Conservation (phyloP, 768 basidiomycete species). For the Omphalotus guepiniiformis region DNA sequence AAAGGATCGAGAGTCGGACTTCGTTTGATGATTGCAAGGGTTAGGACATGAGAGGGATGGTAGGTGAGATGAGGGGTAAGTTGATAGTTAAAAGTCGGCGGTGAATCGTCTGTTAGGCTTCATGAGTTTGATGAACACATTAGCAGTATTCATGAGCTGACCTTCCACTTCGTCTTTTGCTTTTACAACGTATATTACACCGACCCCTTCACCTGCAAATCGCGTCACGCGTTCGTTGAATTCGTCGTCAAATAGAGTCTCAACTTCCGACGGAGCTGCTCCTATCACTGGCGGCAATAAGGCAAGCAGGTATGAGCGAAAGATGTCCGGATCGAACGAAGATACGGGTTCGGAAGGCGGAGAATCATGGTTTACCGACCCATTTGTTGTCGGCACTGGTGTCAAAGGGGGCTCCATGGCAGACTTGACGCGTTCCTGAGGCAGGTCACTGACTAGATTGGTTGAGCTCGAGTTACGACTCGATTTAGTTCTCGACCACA, state of each 20-base stretch:
- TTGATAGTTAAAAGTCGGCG: conserved; percentile 59
- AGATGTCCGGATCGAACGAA: conserved; percentile 59
- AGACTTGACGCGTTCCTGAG: conserved; percentile 1
- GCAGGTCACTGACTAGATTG: background rate
- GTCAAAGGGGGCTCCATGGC: background rate
- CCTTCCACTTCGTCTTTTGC: conserved; percentile 71
- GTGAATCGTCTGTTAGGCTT: conserved; percentile 52
- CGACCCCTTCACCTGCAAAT: conserved; percentile 73
- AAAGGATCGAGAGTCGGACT: conserved; percentile 75
- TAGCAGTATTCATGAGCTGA: conserved; percentile 23
- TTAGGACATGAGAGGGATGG: conserved; percentile 74
- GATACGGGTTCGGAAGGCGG: conserved; percentile 33
- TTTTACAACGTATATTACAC: conserved; percentile 81
- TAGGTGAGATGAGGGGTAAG: conserved; percentile 75
- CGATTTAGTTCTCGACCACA: background rate
- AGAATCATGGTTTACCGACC: background rate
- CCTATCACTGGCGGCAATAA: conserved; percentile 82
- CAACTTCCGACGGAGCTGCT: conserved; percentile 60
- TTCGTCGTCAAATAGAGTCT: conserved; percentile 63
- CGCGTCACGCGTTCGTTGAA: conserved; percentile 73
- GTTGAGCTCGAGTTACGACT: background rate
- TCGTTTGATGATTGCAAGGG: conserved; percentile 94
- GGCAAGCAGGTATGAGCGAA: conserved; percentile 65
- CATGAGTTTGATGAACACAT: conserved; percentile 8
- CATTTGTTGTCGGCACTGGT: background rate